Conservation (phyloP, 306 rosid genomes). For the Canavalia gladiata region DNA sequence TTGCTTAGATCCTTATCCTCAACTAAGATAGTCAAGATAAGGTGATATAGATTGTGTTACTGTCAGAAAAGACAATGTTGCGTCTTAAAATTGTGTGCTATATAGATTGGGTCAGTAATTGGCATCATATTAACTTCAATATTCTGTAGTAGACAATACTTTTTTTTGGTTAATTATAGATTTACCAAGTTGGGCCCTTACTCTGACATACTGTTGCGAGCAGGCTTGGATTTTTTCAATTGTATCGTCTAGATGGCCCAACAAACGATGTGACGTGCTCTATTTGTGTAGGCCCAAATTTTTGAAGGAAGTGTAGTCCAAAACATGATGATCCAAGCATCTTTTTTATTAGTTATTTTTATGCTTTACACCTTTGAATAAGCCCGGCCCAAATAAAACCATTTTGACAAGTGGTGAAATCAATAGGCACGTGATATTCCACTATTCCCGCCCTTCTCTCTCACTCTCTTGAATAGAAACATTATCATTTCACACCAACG, state of each 20-base stretch:
- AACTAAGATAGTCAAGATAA: conserved; percentile 9
- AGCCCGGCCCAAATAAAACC: background rate
- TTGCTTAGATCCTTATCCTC: conserved; percentile 23
- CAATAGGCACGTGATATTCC: background rate
- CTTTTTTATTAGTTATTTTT: background rate
- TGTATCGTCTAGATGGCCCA: too few relatives aligned
- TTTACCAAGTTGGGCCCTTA: background rate
- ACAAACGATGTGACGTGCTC: background rate
- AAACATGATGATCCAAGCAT: background rate
- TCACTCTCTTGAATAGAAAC: background rate
- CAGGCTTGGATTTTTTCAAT: background rate
- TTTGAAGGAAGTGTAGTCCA: background rate
- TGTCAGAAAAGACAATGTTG: background rate
- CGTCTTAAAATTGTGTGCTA: background rate
- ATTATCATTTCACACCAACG: background rate
- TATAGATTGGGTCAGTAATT: background rate
- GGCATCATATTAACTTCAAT: background rate
- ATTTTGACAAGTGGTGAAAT: background rate
- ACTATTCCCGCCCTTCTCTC: background rate
- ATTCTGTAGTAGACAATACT: background rate
- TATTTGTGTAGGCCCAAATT: background rate
- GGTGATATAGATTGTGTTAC: background rate
- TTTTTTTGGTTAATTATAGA: too few relatives aligned
- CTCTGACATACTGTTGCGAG: background rate
- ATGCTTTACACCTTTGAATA: background rate